phyloP scores from a whole-genome alignment of 2,329 filamentous ascomycete species.

The Pseudopyricularia javanii region DNA sequence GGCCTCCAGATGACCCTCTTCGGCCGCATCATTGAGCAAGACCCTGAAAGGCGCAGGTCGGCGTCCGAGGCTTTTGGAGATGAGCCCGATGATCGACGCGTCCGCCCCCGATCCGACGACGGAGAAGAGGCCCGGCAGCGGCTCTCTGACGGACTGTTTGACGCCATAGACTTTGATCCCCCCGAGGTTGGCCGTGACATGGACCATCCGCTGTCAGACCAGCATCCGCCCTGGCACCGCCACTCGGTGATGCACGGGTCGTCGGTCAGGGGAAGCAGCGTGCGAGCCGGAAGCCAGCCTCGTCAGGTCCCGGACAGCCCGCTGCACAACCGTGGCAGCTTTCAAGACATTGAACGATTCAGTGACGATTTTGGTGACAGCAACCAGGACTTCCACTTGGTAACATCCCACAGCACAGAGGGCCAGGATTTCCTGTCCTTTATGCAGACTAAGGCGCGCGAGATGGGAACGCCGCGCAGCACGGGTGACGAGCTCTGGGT shows the following conservation, averaged over 20 bases:
- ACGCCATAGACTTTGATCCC: constrained; percentile 24
- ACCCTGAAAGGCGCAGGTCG: constrained; percentile 20
- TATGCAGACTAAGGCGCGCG: constrained; percentile 21
- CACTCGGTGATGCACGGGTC: constrained; percentile 25
- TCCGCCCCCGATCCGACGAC: constrained; percentile 21
- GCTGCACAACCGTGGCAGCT: constrained; percentile 21
- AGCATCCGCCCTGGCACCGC: constrained; percentile 40
- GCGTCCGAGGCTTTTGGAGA: constrained; percentile 30
- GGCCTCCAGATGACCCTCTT: constrained; percentile 5
- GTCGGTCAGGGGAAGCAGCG: constrained; percentile 29
- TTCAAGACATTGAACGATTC: constrained; percentile 30
- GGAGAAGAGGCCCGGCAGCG: constrained; percentile 7
- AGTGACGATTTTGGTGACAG: constrained; percentile 28
- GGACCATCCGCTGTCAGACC: constrained; percentile 53
- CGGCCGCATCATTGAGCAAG: constrained; percentile 6
- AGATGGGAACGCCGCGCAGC: constrained; percentile 15
- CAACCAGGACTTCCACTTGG: background rate
- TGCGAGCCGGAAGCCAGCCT: constrained; percentile 21
- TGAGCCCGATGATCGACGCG: constrained; percentile 22
- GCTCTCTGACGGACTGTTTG: constrained; percentile 7
- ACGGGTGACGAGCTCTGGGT: constrained; percentile 34
- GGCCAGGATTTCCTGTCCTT: constrained; percentile 33
- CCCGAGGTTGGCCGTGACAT: constrained; percentile 59
- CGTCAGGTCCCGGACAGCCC: constrained; percentile 21
- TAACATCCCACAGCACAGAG: constrained; percentile 19